Base-by-base conservation (phyloP, 805 yeast species). In the Candida schatavii region DNA sequence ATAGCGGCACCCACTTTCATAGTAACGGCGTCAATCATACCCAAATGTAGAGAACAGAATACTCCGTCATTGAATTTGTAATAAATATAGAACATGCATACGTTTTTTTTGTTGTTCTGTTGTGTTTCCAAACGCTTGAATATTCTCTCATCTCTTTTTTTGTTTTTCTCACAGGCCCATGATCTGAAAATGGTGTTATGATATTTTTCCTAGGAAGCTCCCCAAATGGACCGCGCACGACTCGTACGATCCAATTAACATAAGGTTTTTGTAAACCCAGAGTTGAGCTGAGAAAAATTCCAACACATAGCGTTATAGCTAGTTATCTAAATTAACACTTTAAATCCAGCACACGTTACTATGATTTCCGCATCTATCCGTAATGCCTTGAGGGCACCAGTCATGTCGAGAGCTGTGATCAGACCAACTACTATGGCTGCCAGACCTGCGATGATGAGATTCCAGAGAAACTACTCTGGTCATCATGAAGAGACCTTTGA, bases 401-500 rank as follows among this genome's bases (percentile, higher is more conserved):
- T 65, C 52, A 22, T 57, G 21, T 39, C 53, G 21, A 43, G 46
- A 44, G 61, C 64, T 33, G 54, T 70, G 45, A 53, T 50, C 47
- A 56, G 57, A 46, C 48, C 57, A 25, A 45, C 44, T 38, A 23
- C 27, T 23, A 43, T 45, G 18, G 39, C 43, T 41, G 47, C 49
- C 38, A 38, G 35, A 30, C 41, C 41, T 29, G 21, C 20, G 26
- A 44, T 55, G 45, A 46, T 49, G 39, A 55, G 53, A 42, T 55
- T 38, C 40, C 62, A 21, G 44, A 81, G 97, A 80, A 74, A 74
- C 57, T 89, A 86, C 77, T 85, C 95, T 41, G 77, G 73, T 44
- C 95, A 87, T 63, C 87, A 83, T 52, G 96, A 87, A 65, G 97
- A 89, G 74, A 81, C 96, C 41, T 90, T 87, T 53, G 97, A 89